Conservation (phyloP, 768 basidiomycete genomes). For the Lanmaoa pseudosensibilis region DNA sequence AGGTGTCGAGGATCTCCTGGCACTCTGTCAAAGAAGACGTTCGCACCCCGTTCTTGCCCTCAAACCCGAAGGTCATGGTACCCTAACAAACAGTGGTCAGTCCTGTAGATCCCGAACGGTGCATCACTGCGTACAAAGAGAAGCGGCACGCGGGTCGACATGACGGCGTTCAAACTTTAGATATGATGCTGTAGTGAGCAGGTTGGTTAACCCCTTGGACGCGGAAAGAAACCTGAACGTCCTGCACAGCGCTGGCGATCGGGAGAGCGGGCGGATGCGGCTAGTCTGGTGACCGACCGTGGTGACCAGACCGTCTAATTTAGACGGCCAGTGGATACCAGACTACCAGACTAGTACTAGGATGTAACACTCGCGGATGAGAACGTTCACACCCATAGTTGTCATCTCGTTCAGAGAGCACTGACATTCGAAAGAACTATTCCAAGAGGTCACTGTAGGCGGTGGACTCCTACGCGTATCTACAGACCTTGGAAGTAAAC, state of each 20-base stretch:
- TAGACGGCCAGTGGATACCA: background rate
- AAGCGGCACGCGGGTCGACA: slow-evolving; percentile 31
- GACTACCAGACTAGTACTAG: background rate
- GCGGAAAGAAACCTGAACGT: background rate
- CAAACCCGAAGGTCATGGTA: slow-evolving; percentile 48
- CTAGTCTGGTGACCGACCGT: background rate
- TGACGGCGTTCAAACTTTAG: background rate
- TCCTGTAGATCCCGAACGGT: background rate
- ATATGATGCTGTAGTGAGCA: background rate
- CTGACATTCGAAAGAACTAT: background rate
- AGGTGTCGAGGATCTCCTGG: slow-evolving; percentile 47
- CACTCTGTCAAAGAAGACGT: slow-evolving; percentile 36
- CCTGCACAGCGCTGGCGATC: background rate
- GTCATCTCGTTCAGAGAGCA: background rate
- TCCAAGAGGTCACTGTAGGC: too few relatives aligned
- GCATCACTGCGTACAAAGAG: slow-evolving; percentile 20
- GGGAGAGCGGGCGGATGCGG: background rate
- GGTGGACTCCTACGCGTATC: too few relatives aligned
- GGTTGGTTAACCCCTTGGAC: background rate
- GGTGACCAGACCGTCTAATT: background rate
- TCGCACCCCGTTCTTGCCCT: slow-evolving; percentile 43
- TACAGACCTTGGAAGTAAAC: too few relatives aligned
- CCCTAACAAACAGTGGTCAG: slow-evolving; percentile 32
- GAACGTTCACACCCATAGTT: background rate
- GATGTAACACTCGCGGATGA: background rate